A percentile compares a stretch with the other conserved stretches of the same genome.
Evolutionary conservation across 2,329 filamentous ascomycete species (phyloP).

Genomic region (Fusarium sororula): DNA sequence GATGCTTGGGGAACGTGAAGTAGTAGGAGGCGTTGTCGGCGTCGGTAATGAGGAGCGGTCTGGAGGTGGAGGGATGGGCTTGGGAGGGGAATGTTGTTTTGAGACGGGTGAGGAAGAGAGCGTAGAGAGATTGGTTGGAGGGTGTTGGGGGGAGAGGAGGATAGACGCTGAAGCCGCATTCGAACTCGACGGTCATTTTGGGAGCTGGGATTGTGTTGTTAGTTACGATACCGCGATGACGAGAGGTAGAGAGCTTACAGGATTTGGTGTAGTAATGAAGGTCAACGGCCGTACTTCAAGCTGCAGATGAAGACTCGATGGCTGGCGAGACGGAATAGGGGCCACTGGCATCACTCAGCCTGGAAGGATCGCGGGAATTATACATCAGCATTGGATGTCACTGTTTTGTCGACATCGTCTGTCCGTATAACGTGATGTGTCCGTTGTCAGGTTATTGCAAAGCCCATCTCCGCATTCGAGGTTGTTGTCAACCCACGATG

Average conservation of each 20-base stretch:
- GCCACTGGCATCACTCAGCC: background rate
- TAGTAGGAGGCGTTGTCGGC: background rate
- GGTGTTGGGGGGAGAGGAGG: background rate
- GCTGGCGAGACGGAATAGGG: too few relatives aligned
- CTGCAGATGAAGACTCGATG: too few relatives aligned
- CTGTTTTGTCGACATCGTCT: background rate
- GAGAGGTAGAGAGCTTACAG: background rate
- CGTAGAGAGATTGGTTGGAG: background rate
- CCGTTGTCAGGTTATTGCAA: background rate
- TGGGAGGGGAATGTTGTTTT: background rate
- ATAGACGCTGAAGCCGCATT: constrained; percentile 2
- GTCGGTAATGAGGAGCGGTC: background rate
- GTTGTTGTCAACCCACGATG: background rate
- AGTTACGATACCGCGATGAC: accelerated
- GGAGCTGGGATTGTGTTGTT: background rate
- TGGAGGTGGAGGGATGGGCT: background rate
- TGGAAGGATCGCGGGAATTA: background rate
- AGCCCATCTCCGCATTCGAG: background rate
- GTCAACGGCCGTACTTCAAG: background rate
- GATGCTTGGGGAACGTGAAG: background rate
- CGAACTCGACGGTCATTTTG: background rate
- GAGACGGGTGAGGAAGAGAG: background rate
- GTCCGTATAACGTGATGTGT: background rate
- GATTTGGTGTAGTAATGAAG: accelerated
- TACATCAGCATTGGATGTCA: accelerated